Evolutionary conservation across 202 grass and related monocot species (phyloP).

Genomic region (Panicum virgatum): DNA sequence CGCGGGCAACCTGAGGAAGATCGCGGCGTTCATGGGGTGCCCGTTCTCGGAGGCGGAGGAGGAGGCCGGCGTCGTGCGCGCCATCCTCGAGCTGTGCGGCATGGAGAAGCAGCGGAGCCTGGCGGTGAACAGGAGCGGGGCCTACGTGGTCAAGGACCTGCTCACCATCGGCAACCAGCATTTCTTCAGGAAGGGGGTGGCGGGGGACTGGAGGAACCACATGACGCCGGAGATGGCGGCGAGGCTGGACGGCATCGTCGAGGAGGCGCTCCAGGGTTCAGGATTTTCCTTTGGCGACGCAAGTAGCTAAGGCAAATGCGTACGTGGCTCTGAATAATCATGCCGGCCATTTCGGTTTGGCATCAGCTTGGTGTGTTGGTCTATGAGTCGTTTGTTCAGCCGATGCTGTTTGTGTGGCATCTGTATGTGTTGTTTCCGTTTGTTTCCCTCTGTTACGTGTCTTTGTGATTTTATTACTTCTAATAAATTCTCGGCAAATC

Average conservation of each 20-base stretch:
- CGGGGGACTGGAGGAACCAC: constrained; percentile 42
- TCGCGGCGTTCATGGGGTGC: constrained; percentile 45
- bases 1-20: background rate
- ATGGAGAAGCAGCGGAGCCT: constrained; percentile 25
- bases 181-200: constrained; percentile 46
- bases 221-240: constrained; percentile 39
- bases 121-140: constrained; percentile 23
- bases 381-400: too few relatives aligned
- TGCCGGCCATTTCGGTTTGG: too few relatives aligned
- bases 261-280: constrained; percentile 28
- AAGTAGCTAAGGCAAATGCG: too few relatives aligned
- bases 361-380: too few relatives aligned
- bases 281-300: background rate
- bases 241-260: constrained; percentile 34
- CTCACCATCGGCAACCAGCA: background rate
- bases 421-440: too few relatives aligned
- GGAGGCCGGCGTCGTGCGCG: background rate
- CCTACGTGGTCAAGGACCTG: background rate
- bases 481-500: too few relatives aligned
- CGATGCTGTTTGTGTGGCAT: too few relatives aligned
- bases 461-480: too few relatives aligned
- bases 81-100: constrained; percentile 37
- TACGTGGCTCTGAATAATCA: too few relatives aligned
- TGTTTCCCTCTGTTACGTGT: too few relatives aligned
- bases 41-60: constrained; percentile 45